Conservation (phyloP, 2,329 filamentous ascomycete species). For the Colletotrichum spinosum region DNA sequence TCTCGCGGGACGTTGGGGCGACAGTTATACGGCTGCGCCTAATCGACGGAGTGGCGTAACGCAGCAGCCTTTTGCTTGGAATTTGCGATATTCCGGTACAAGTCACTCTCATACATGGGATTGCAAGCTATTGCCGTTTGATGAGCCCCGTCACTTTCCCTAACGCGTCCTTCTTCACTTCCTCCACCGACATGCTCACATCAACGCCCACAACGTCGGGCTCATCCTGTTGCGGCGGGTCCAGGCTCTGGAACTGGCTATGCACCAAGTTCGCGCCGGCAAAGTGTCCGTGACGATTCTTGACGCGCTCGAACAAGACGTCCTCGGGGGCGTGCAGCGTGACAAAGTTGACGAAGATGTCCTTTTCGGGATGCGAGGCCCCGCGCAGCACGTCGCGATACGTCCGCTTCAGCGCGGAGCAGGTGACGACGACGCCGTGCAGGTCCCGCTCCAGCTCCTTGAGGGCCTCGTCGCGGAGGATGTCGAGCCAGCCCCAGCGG, state of each 20-base stretch:
- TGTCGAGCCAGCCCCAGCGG: constrained; percentile 81
- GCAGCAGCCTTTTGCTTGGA: neutral
- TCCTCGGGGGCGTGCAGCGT: constrained; percentile 75
- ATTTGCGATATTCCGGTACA: neutral
- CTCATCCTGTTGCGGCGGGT: constrained; percentile 70
- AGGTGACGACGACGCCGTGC: constrained; percentile 77
- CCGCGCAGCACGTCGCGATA: constrained; percentile 77
- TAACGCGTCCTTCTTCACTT: constrained; percentile 59
- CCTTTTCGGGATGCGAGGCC: constrained; percentile 65
- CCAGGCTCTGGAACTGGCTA: constrained; percentile 76
- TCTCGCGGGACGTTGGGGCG: too few relatives aligned
- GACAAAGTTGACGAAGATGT: constrained; percentile 75
- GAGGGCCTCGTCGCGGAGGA: constrained; percentile 63
- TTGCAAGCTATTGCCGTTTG: neutral
- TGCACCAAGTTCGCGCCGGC: constrained; percentile 81
- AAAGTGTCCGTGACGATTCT: constrained; percentile 74
- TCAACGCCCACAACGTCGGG: constrained; percentile 66
- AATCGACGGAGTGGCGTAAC: too few relatives aligned
- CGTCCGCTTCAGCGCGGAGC: constrained; percentile 82
- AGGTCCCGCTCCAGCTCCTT: constrained; percentile 53
- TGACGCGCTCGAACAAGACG: constrained; percentile 71
- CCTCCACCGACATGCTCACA: constrained; percentile 54
- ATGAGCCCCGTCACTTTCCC: constrained; percentile 9
- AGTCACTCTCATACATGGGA: neutral
- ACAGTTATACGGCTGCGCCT: too few relatives aligned